Percentiles rank a stretch among this genome's conserved stretches.
phyloP scores from a whole-genome alignment of 345 rosid genomes.

The Garcia nutans region DNA sequence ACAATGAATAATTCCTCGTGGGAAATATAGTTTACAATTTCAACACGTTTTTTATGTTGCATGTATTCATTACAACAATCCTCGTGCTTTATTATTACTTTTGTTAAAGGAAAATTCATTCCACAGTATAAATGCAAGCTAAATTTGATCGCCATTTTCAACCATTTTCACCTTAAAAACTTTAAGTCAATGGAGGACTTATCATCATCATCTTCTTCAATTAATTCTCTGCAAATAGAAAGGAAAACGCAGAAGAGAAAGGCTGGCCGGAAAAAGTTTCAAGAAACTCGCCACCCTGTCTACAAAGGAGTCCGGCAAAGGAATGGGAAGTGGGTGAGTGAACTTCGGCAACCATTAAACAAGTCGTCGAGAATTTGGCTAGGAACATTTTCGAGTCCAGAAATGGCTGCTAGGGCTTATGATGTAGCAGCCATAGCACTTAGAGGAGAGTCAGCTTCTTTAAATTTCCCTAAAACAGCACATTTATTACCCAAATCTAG shows the following conservation, averaged over 20 bases:
- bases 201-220: conserved; percentile 5
- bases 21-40: background rate
- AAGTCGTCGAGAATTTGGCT: conserved; percentile 44
- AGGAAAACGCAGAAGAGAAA: conserved; percentile 29
- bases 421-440: conserved; percentile 50
- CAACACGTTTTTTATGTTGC: background rate
- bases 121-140: too few relatives aligned
- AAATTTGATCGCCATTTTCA: too few relatives aligned
- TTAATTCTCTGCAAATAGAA: background rate
- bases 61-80: background rate
- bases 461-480: conserved; percentile 44
- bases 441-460: conserved; percentile 36
- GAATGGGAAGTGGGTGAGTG: conserved; percentile 62
- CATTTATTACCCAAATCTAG: conserved; percentile 32
- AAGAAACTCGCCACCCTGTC: conserved; percentile 52
- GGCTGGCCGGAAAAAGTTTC: conserved; percentile 54
- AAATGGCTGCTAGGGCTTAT: conserved; percentile 50
- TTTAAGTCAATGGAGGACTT: background rate
- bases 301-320: conserved; percentile 50
- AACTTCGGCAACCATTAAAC: conserved; percentile 42
- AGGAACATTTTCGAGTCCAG: conserved; percentile 48
- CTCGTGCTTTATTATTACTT: background rate
- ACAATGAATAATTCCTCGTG: background rate
- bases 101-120: too few relatives aligned
- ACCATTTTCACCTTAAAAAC: too few relatives aligned